Evolutionary conservation across 495 filamentous ascomycete species (phyloP), one percentile per base, ranked within the genome.

Genomic region (Penicillium fimorum): DNA sequence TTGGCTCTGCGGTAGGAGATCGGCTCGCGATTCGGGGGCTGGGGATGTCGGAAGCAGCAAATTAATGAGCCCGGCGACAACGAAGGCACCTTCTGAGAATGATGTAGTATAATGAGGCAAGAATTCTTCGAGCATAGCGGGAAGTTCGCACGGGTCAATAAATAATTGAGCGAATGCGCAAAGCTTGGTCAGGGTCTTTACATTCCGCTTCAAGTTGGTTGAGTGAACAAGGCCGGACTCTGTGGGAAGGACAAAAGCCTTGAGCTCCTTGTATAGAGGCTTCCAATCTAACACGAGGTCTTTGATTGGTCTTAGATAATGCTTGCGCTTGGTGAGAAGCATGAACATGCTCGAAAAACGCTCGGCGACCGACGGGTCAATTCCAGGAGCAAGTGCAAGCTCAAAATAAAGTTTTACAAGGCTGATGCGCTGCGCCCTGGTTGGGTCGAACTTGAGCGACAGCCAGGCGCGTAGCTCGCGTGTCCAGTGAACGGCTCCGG

Each of bases 331-430:
- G 41, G 90, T 93, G 59, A 99, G 75, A 15, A 88, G 83, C 73
- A 96, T 91, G 61, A 97, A 94, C 91, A 96, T 97, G 81, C 88
- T 94, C 11, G 92, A 82, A 69, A 99, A 99, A 53, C 94, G 80
- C 73, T 99, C 95, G 13, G 92, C 79, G 22, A 91, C 87, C 58
- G 76, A 77, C 45, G 79, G 79, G 64, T 97, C 95, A 49, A 99
- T 77, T 5, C 95, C 94, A 1, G 93, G 92, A 30, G 94, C 91
- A 44, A 99, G 81, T 5, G 90, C 81, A 32, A 99, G 86, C 76
- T 96, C 91, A 75, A 95, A 99, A 72, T 96, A 99, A 18, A 99
- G 77, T 66, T 84, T 89, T 17, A 92, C 88, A 22, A 99, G 85
- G 69, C 84, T 90, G 54, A 91, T 83, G 47, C 94, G 81, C 43